Base-by-base conservation (phyloP, 2,329 filamentous ascomycete species). In the Thielaviopsis musarum region DNA sequence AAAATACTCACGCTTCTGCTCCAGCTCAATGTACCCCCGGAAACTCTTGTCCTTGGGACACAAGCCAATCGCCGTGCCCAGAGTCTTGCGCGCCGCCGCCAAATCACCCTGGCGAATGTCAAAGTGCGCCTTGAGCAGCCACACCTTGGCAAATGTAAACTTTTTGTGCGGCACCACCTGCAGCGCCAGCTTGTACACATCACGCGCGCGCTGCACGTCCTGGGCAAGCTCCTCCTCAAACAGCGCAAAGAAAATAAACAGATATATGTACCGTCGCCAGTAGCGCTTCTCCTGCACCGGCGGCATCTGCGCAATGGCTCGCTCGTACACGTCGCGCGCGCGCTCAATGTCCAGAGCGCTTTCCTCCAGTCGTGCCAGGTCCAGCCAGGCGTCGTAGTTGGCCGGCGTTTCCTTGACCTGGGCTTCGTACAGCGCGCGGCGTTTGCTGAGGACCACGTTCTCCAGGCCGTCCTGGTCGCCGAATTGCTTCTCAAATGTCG, bases 311-410 rank as follows among this genome's bases (percentile, higher is more conserved):
- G 93, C 90, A 65, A 98, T 95, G 1, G 93, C 93, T 66, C 90
- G 82, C 72, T 98, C 93, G 71, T 97, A 98, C 15, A 95, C 83
- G 65, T 98, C 93, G 38, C 93, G 83, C 1, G 95, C 85, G 51
- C 88, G 83, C 64, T 95, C 90, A 0, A 81, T 73, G 68, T 96
- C 87, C 9, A 88, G 87, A 0, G 88, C 84, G 0, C 83, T 81
- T 71, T 98, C 93, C 70, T 98, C 93, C 6, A 98, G 74, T 7
- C 88, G 81, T 26, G 91, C 90, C 70, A 91, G 95, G 71, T 97
- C 93, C 65, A 98, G 91, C 93, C 93, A 98, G 13, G 84, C 81
- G 68, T 98, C 93, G 74, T 98, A 98, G 71, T 96, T 96, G 67
- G 94, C 93, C 1, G 91, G 82, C 67, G 95, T 97, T 68, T 94